A percentile compares a stretch with the other conserved stretches of the same genome.
Evolutionary conservation across 768 basidiomycete genomes (phyloP).

Genomic region (Krasilnikovozyma curviuscula): DNA sequence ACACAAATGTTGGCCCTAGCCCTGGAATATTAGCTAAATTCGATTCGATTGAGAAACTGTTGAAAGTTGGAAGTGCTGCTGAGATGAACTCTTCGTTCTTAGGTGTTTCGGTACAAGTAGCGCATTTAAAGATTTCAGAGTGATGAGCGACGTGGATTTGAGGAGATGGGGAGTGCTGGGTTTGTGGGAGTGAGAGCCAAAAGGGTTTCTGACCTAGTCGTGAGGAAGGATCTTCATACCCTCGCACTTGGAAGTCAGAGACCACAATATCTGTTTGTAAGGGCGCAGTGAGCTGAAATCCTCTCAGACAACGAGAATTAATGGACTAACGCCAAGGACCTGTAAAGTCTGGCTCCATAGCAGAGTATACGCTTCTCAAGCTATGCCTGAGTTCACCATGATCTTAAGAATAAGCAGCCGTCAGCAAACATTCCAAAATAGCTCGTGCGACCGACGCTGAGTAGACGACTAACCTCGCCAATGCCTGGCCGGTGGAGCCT

Average conservation of each 20-base stretch:
- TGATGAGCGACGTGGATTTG: background rate
- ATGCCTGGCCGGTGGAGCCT: background rate
- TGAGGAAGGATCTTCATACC: background rate
- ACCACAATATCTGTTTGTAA: too few species aligned
- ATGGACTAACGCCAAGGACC: too few species aligned
- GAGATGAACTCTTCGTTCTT: background rate
- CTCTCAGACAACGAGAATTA: too few species aligned
- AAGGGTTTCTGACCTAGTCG: background rate
- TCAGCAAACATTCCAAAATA: background rate
- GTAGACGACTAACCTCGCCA: background rate
- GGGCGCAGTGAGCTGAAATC: too few species aligned
- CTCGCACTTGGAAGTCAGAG: background rate
- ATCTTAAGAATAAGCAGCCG: background rate
- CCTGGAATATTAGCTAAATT: background rate
- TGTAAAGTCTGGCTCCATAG: too few species aligned
- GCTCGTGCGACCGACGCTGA: background rate
- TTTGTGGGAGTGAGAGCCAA: background rate
- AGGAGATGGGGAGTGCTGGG: too few species aligned
- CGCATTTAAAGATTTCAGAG: background rate
- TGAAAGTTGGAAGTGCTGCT: background rate
- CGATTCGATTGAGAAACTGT: background rate
- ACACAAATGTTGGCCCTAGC: background rate
- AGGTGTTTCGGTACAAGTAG: background rate
- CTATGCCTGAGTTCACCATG: background rate
- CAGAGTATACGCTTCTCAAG: too few species aligned